Evolutionary conservation across 1,284 basidiomycete species (phyloP).

Genomic region (Ceratobasidium sp.): DNA sequence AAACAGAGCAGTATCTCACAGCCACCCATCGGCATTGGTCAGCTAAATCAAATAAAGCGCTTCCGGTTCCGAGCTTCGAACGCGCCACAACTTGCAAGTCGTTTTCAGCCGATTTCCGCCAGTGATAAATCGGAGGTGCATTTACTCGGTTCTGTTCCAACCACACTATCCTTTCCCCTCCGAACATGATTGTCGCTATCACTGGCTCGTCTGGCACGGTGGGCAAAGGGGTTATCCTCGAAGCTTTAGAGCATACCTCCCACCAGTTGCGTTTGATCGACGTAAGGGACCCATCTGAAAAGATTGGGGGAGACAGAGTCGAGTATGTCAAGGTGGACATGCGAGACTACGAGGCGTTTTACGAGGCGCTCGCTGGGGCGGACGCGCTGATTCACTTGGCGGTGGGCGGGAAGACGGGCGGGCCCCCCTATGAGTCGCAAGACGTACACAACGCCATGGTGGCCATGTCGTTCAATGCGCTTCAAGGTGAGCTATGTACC

Average conservation of each 20-base stretch:
- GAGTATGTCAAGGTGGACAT: constrained; percentile 54
- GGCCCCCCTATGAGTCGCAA: constrained; percentile 50
- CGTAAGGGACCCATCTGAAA: constrained; percentile 25
- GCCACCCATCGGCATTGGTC: constrained; percentile 5
- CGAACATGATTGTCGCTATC: constrained; percentile 56
- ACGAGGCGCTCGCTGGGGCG: constrained; percentile 49
- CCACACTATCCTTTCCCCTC: neutral
- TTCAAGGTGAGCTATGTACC: constrained; percentile 32
- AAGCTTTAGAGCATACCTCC: constrained; percentile 51
- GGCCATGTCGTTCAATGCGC: constrained; percentile 49
- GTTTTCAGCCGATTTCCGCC: constrained; percentile 27
- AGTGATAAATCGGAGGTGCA: constrained; percentile 19
- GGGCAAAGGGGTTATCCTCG: constrained; percentile 52
- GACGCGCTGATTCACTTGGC: constrained; percentile 59
- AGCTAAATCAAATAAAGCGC: constrained; percentile 29
- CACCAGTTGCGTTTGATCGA: constrained; percentile 53
- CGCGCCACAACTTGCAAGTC: constrained; percentile 33
- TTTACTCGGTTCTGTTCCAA: constrained; percentile 2
- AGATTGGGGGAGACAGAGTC: constrained; percentile 47
- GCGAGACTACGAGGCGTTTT: constrained; percentile 51
- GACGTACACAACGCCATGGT: constrained; percentile 57
- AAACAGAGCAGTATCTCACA: too few species aligned
- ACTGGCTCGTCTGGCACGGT: constrained; percentile 56
- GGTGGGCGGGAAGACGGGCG: constrained; percentile 55
- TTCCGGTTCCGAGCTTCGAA: constrained; percentile 27